Evolutionary conservation across 495 filamentous ascomycete species (phyloP).

Genomic region (Staphylotrichum tortipilum): DNA sequence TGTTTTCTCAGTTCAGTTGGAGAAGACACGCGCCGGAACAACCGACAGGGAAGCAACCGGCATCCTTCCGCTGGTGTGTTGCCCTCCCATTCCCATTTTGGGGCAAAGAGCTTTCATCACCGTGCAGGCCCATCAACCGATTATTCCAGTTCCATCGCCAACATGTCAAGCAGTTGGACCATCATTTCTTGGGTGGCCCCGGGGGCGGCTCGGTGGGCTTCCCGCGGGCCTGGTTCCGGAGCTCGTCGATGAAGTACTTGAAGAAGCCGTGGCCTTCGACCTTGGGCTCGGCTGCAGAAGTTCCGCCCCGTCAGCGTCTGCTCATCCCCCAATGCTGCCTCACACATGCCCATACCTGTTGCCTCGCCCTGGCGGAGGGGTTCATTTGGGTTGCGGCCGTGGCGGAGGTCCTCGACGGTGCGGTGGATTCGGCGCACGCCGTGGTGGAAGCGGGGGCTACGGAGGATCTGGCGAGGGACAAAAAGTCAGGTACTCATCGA

Average conservation of each 20-base stretch:
- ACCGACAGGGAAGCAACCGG: too few species aligned
- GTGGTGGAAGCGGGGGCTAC: conserved; percentile 30
- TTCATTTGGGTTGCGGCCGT: conserved; percentile 35
- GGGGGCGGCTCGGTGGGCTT: conserved; percentile 19
- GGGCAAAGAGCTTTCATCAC: too few species aligned
- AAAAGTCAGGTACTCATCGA: neutral
- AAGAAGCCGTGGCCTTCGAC: neutral
- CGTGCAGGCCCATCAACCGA: too few species aligned
- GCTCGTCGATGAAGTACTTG: conserved; percentile 27
- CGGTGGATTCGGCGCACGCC: conserved; percentile 34
- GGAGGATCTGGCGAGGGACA: conserved; percentile 25
- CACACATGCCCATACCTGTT: conserved; percentile 17
- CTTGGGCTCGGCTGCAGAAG: neutral
- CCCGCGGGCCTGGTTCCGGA: conserved; percentile 31
- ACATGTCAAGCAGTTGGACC: neutral
- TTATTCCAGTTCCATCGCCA: too few species aligned
- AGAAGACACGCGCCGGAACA: too few species aligned
- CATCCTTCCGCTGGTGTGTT: too few species aligned
- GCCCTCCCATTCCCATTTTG: too few species aligned
- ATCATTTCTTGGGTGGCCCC: conserved; percentile 6
- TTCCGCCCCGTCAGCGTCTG: neutral
- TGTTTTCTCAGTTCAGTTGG: too few species aligned
- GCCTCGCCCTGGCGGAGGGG: conserved; percentile 36
- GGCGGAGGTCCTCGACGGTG: conserved; percentile 28
- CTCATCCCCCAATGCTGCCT: neutral